Conservation (phyloP, 768 basidiomycete species). For the Chiua virens region DNA sequence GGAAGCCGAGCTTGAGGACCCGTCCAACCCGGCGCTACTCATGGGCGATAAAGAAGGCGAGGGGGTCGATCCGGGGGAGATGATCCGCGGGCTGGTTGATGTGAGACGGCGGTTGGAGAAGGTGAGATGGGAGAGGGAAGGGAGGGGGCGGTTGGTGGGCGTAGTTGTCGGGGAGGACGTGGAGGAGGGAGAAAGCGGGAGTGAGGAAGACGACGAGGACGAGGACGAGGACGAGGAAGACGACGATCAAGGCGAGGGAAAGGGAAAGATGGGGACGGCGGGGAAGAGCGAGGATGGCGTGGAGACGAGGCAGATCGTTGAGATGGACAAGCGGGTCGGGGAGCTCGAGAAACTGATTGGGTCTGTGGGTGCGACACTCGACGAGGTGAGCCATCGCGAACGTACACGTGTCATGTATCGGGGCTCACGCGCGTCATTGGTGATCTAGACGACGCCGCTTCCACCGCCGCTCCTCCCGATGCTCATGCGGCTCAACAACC, state of each 20-base stretch:
- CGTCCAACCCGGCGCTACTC: conserved; percentile 66
- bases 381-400: conserved; percentile 62
- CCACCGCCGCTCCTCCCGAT: conserved; percentile 82
- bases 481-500: conserved; percentile 78
- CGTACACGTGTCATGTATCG: neutral
- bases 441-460: conserved; percentile 59
- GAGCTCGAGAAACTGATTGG: conserved; percentile 84
- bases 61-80: conserved; percentile 68
- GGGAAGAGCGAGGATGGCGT: conserved; percentile 14
- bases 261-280: neutral
- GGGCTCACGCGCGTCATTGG: conserved; percentile 6
- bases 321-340: conserved; percentile 82
- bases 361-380: conserved; percentile 71
- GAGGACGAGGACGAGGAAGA: neutral
- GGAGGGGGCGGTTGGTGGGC: conserved; percentile 61
- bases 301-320: conserved; percentile 54
- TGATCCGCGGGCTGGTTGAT: conserved; percentile 76
- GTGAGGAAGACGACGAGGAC: conserved; percentile 4
- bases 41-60: conserved; percentile 52
- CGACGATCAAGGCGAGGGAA: neutral
- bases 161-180: conserved; percentile 39
- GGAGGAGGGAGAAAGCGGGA: conserved; percentile 6
- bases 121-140: conserved; percentile 64
- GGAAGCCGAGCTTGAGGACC: conserved; percentile 81
- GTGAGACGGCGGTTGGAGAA: conserved; percentile 68